Evolutionary conservation across 768 basidiomycete species (phyloP).

Genomic region (Multifurca ochricompacta): DNA sequence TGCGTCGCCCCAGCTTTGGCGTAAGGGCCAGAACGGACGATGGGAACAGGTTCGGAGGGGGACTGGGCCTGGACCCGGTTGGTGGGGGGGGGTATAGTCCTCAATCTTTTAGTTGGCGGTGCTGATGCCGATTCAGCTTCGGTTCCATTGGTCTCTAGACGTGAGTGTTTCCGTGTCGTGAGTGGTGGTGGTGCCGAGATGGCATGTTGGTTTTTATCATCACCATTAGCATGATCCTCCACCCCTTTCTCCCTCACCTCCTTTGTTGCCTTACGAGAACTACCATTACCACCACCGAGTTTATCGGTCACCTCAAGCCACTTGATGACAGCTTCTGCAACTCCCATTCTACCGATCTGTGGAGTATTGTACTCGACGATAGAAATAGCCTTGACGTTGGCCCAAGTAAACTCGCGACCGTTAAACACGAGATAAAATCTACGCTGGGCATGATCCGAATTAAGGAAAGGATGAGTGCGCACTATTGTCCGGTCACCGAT

Average conservation of each 20-base stretch:
- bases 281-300: too few relatives aligned
- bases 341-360: conserved; percentile 1
- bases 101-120: conserved; percentile 5
- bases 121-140: neutral
- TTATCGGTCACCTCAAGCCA: conserved; percentile 10
- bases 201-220: neutral
- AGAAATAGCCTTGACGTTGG: conserved; percentile 10
- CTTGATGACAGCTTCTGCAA: conserved; percentile 11
- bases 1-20: conserved; percentile 11
- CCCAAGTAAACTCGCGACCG: conserved; percentile 7
- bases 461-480: conserved; percentile 11
- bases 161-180: neutral
- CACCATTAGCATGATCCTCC: neutral
- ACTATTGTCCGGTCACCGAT: neutral
- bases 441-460: conserved; percentile 14
- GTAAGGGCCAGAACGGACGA: conserved; percentile 2
- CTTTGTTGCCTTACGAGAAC: neutral
- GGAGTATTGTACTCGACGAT: neutral
- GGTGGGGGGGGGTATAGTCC: too few relatives aligned
- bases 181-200: neutral
- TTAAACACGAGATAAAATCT: conserved; percentile 14
- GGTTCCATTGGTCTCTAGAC: neutral
- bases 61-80: neutral
- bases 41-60: neutral
- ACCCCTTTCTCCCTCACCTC: too few relatives aligned